Evolutionary conservation across 371 early-diverging fungal species (phyloP).

Genomic region (Saksenaea oblongispora): DNA sequence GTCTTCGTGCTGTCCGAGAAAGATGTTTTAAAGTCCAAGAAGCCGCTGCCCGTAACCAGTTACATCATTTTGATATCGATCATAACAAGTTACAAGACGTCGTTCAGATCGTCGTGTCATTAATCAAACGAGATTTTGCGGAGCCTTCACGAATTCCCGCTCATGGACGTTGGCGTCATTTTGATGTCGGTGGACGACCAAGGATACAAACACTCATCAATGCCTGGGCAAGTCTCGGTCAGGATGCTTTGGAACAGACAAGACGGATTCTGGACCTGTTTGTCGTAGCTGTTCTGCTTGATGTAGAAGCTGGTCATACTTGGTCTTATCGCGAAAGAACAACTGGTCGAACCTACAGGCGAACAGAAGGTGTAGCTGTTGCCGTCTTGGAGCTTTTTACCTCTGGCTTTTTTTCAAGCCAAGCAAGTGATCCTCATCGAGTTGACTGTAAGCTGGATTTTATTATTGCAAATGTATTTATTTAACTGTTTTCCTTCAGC

Average conservation of each 20-base stretch:
- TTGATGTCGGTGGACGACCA: conserved; percentile 66
- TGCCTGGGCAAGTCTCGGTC: conserved; percentile 42
- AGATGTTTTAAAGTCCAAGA: conserved; percentile 70
- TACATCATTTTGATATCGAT: conserved; percentile 77
- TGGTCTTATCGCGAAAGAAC: conserved; percentile 76
- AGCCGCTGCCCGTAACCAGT: conserved; percentile 52
- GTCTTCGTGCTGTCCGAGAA: conserved; percentile 79
- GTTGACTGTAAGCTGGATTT: conserved; percentile 65
- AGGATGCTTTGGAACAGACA: conserved; percentile 62
- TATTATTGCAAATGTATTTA: not conserved
- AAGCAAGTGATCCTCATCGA: conserved; percentile 66
- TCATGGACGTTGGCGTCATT: conserved; percentile 91
- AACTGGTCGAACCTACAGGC: conserved; percentile 53
- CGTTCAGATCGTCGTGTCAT: conserved; percentile 66
- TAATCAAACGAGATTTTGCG: conserved; percentile 78
- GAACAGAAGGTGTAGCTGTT: conserved; percentile 89
- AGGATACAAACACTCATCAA: conserved; percentile 63
- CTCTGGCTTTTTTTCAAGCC: conserved; percentile 75
- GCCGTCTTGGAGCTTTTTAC: conserved; percentile 86
- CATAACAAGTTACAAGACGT: conserved; percentile 64
- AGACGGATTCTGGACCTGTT: conserved; percentile 81
- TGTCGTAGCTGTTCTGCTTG: conserved; percentile 85
- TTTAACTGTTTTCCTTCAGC: conserved; percentile 21
- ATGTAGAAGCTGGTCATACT: conserved; percentile 83
- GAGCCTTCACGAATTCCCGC: conserved; percentile 71